Percentiles rank a stretch among this genome's conserved stretches.
Evolutionary conservation across 2,329 filamentous ascomycete species (phyloP).

Genomic region (Chrysoporthe puriensis): DNA sequence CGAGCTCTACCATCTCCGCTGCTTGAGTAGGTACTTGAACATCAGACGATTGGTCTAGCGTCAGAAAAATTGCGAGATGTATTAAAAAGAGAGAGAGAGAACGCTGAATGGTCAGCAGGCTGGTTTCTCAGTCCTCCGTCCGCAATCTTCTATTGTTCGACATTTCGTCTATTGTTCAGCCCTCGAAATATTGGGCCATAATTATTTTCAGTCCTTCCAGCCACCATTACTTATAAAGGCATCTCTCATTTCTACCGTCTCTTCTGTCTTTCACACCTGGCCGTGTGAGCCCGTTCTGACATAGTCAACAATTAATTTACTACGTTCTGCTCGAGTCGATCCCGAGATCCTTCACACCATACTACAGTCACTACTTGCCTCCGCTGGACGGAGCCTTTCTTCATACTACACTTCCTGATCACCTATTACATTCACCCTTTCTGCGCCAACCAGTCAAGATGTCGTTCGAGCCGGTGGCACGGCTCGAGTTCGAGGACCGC

Average conservation of each 20-base stretch:
- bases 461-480: conserved; percentile 4
- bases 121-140: not conserved
- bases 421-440: not conserved
- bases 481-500: conserved; percentile 9
- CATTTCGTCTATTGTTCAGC: not conserved
- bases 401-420: not conserved
- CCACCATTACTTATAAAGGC: not conserved
- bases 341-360: not conserved
- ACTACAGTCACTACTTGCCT: conserved; percentile 1
- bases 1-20: not conserved
- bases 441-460: conserved; percentile 4
- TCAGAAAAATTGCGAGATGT: not conserved
- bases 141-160: not conserved
- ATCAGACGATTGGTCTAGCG: not conserved
- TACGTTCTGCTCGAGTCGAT: not conserved
- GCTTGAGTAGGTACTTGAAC: not conserved
- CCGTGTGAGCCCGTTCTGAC: not conserved
- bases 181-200: not conserved
- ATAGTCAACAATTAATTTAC: not conserved
- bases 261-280: not conserved
- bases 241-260: not conserved
- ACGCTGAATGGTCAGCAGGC: not conserved
- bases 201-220: not conserved
- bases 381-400: conserved; percentile 20
- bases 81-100: not conserved